Evolutionary conservation across 176 grass and related monocot genomes (phyloP).

Genomic region (Miscanthus lutarioriparius): DNA sequence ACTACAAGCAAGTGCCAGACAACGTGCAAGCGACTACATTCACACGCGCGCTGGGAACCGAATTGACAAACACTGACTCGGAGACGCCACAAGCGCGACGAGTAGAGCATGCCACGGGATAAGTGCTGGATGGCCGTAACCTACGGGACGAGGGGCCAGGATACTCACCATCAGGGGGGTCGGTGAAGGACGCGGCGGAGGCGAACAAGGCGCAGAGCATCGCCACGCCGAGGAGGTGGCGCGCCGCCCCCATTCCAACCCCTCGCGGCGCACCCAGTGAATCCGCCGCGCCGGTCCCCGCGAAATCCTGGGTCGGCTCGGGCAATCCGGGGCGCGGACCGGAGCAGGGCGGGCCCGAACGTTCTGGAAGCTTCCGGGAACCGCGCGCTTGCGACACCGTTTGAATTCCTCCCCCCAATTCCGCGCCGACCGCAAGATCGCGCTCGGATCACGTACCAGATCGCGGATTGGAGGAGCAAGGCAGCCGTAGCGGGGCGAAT

Average conservation of each 20-base stretch:
- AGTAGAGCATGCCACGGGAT: slow-evolving; percentile 6
- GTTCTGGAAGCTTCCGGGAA: slow-evolving; percentile 27
- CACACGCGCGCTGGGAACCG: slow-evolving; percentile 6
- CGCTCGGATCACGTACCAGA: neutral
- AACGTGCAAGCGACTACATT: neutral
- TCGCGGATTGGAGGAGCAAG: neutral
- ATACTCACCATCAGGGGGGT: slow-evolving; percentile 58
- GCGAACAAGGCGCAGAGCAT: slow-evolving; percentile 40
- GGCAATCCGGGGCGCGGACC: neutral
- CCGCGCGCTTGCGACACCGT: slow-evolving; percentile 16
- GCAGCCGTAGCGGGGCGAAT: neutral
- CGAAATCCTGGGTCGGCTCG: neutral
- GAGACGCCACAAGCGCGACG: neutral
- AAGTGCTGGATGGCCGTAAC: neutral
- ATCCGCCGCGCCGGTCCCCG: slow-evolving; percentile 21
- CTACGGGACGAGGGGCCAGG: slow-evolving; percentile 6
- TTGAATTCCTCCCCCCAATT: slow-evolving; percentile 9
- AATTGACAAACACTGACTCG: neutral
- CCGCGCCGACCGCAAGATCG: neutral
- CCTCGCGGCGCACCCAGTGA: neutral
- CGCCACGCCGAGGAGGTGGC: slow-evolving; percentile 30
- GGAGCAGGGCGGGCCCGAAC: neutral
- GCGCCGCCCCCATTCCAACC: slow-evolving; percentile 28
- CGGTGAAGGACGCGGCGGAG: slow-evolving; percentile 48
- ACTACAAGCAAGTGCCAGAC: neutral